Percentiles rank a stretch among this genome's conserved stretches.
Conservation (phyloP, 208 protist species). For the Acanthamoeba pearcei region DNA sequence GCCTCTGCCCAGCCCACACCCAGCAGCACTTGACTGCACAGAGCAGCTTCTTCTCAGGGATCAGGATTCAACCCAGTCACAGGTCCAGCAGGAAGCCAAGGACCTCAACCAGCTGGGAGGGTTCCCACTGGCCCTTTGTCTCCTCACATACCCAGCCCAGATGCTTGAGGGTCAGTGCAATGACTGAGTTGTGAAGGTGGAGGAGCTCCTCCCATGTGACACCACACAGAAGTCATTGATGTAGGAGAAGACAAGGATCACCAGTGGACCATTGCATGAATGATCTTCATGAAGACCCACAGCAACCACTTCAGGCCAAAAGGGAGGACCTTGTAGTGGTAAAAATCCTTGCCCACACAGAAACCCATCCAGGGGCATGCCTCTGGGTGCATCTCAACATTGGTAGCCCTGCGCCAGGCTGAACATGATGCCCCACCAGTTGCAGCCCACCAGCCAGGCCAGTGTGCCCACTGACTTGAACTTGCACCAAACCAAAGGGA, state of each 20-base stretch:
- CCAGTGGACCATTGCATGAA: not conserved
- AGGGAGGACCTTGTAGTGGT: not conserved
- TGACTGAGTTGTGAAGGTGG: not conserved
- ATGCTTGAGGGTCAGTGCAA: not conserved
- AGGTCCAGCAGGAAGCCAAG: not conserved
- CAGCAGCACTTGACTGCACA: not conserved
- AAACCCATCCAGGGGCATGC: not conserved
- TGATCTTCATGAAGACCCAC: slow-evolving; percentile 2
- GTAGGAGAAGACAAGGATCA: not conserved
- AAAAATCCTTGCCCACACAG: not conserved
- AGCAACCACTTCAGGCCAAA: not conserved
- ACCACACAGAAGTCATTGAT: not conserved
- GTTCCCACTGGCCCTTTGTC: slow-evolving; percentile 10
- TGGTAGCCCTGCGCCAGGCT: slow-evolving; percentile 27
- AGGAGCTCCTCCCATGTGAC: not conserved
- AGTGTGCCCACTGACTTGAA: not conserved
- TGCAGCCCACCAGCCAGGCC: not conserved
- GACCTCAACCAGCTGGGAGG: slow-evolving; percentile 6
- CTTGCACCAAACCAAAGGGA: not conserved
- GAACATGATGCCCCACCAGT: slow-evolving; percentile 5
- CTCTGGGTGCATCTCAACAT: not conserved
- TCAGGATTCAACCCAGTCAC: not conserved
- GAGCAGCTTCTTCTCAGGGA: not conserved
- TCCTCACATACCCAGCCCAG: not conserved
- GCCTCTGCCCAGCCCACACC: not conserved